phyloP scores from a whole-genome alignment of 78 protist genomes.

The Dictyostelium firmibasis region DNA sequence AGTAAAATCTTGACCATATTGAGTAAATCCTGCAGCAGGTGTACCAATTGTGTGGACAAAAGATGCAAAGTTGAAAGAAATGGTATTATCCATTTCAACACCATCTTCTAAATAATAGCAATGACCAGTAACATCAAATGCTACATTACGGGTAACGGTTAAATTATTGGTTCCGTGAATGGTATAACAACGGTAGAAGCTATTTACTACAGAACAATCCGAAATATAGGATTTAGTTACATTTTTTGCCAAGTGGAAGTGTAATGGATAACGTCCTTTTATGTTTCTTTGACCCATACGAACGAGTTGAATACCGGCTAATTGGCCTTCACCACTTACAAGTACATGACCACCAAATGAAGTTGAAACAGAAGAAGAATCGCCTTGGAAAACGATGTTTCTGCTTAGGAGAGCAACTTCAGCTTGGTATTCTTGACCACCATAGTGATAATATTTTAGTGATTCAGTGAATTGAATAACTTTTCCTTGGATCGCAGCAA shows the following conservation, averaged over 20 bases:
- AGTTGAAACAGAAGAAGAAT: not conserved
- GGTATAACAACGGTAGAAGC: conserved; percentile 69
- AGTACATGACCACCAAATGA: conserved; percentile 72
- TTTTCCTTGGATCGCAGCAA: conserved; percentile 43
- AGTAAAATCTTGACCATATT: conserved; percentile 57
- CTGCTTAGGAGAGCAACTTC: conserved; percentile 83
- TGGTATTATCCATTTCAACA: conserved; percentile 75
- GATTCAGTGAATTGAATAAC: conserved; percentile 35
- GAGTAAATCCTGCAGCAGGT: conserved; percentile 59
- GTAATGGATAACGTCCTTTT: conserved; percentile 85
- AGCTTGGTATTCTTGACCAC: conserved; percentile 82
- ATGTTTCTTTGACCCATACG: conserved; percentile 79
- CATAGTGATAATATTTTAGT: conserved; percentile 57
- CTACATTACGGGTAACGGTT: conserved; percentile 44
- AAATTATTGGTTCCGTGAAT: conserved; percentile 84
- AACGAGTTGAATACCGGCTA: conserved; percentile 69
- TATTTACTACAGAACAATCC: conserved; percentile 41
- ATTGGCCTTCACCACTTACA: conserved; percentile 44
- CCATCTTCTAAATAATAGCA: conserved; percentile 89
- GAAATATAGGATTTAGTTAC: conserved; percentile 14
- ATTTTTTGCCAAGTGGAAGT: conserved; percentile 64
- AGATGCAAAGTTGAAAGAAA: conserved; percentile 77
- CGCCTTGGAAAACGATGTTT: conserved; percentile 23
- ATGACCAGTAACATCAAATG: conserved; percentile 84
- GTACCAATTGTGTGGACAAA: conserved; percentile 71